Base-by-base conservation (phyloP, 257 asterid genomes). In the Marsdenia floribunda region DNA sequence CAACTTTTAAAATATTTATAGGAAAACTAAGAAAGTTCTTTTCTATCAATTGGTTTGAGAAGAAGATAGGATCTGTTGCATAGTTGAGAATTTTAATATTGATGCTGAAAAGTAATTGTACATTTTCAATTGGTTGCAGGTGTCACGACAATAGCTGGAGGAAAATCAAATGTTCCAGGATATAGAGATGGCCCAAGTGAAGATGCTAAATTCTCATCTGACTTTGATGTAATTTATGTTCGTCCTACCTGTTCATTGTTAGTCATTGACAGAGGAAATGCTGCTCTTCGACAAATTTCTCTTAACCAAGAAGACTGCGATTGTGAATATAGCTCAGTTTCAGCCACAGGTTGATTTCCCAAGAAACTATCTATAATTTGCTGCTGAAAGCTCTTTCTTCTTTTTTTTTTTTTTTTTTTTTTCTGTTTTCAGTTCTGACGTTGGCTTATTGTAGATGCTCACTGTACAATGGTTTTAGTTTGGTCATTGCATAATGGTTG, bases 121-220 rank as follows among this genome's bases (percentile, higher is more conserved):
- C 33, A 19, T 75, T 81, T 64, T 50, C 37, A 12, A 46, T 63
- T 72, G 52, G 42, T 81, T 77, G 64, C 89, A 94, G 99, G 98
- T 12, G 98, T 95, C 85, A 95, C 99, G 16, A 95, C 99, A 44
- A 90, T 95, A 80, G 99, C 98, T 72, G 98, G 99, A 78, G 99
- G 99, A 75, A 95, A 95, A 81, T 95, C 97, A 24, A 90, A 88
- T 86, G 85, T 87, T 76, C 89, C 92, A 7, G 99, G 99, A 73
- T 92, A 88, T 84, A 91, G 94, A 67, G 99, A 92, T 78, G 99
- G 99, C 74, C 98, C 99, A 72, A 92, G 97, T 81, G 99, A 95
- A 79, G 93, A 89, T 80, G 99, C 99, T 13, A 91, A 95, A 63
- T 95, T 95, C 81, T 95, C 99, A 11, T 85, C 78, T 61, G 98